Conservation (phyloP, 345 rosid species). For the Crucihimalaya himalaica region DNA sequence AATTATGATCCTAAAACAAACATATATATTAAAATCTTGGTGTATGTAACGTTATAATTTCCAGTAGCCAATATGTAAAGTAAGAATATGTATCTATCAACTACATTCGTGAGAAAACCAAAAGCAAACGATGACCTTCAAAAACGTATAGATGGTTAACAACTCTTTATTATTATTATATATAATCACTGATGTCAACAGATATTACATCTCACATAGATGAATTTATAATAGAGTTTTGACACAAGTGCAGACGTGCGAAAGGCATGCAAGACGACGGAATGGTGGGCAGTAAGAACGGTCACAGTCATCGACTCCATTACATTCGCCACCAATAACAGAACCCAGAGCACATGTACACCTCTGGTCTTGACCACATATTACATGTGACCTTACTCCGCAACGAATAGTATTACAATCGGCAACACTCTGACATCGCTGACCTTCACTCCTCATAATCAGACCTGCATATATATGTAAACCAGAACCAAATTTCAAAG, state of each 20-base stretch:
- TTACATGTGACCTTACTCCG: background rate
- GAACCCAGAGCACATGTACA: constrained; percentile 9
- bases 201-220: background rate
- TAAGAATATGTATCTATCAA: background rate
- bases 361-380: background rate
- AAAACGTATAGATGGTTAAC: background rate
- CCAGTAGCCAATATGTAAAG: background rate
- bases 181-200: background rate
- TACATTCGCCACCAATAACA: background rate
- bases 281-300: no score
- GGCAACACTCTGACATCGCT: background rate
- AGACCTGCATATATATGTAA: constrained; percentile 6
- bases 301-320: background rate
- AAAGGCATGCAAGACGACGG: no score
- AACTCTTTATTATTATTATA: background rate
- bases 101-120: background rate
- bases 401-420: constrained; percentile 26
- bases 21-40: no score
- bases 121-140: background rate
- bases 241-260: constrained; percentile 12
- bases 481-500: background rate
- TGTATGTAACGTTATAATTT: no score
- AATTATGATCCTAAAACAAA: no score
- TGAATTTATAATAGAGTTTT: background rate
- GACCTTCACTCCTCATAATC: constrained; percentile 17